A percentile compares a stretch with the other conserved stretches of the same genome.
Conservation (phyloP, 495 filamentous ascomycete species). For the Penicilliopsis zonata region DNA sequence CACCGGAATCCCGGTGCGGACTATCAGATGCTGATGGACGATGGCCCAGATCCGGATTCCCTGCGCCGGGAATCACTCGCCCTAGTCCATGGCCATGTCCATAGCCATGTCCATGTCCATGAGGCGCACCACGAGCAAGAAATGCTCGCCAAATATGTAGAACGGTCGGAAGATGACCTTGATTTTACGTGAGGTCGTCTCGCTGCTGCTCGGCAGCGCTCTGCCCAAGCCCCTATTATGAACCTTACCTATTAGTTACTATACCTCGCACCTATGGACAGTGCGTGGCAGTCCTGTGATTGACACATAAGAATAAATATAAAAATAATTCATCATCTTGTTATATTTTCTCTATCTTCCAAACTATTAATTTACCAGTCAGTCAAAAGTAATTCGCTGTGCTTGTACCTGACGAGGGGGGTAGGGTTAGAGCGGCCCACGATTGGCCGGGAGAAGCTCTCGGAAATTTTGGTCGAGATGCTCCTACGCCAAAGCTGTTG, state of each 20-base stretch:
- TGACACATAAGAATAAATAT: constrained; percentile 2
- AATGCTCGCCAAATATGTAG: constrained; percentile 29
- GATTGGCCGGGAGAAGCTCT: constrained; percentile 31
- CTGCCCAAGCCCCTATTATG: too few relatives aligned
- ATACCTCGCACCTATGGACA: too few relatives aligned
- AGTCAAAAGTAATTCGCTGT: too few relatives aligned
- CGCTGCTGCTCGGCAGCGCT: too few relatives aligned
- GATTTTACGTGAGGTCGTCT: constrained; percentile 27
- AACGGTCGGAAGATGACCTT: constrained; percentile 26
- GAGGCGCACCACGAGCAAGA: constrained; percentile 34
- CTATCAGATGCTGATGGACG: constrained; percentile 36
- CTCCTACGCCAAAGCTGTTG: constrained; percentile 1
- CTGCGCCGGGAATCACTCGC: constrained; percentile 29
- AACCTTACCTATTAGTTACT: too few relatives aligned
- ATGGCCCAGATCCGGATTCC: constrained; percentile 22
- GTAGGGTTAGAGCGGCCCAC: constrained; percentile 16
- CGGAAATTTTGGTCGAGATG: constrained; percentile 35
- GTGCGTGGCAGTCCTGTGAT: too few relatives aligned
- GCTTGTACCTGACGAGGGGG: not conserved
- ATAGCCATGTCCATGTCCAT: constrained; percentile 25
- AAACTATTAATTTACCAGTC: too few relatives aligned
- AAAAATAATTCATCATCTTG: too few relatives aligned
- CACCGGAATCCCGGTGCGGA: constrained; percentile 27
- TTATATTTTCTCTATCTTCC: too few relatives aligned
- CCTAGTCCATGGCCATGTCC: constrained; percentile 27